Evolutionary conservation across 2,329 filamentous ascomycete species (phyloP), one percentile per base, ranked within the genome.

Genomic region (Ramularia endophylla): DNA sequence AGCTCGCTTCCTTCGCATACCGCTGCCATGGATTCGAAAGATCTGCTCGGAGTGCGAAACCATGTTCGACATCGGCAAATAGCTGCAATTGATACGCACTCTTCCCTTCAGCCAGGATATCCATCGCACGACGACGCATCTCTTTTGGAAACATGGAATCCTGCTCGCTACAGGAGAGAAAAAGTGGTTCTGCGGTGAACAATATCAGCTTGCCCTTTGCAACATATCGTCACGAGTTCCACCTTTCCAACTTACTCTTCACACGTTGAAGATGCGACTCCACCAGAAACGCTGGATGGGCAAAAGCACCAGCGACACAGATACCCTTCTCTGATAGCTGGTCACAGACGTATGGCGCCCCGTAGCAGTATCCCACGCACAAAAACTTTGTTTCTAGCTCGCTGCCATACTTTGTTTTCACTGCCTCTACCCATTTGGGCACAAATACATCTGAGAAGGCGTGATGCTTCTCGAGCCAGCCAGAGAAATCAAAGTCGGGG

Each of bases 251-350:
- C 36, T 6, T 31, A 31, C 31, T 65, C 64, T 64, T 62, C 4
- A 68, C 28, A 3, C 60, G 55, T 8, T 46, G 44, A 37, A 73
- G 70, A 41, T 73, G 67, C 9, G 32, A 55, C 38, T 74, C 70
- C 35, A 69, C 72, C 32, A 75, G 48, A 44, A 70, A 68, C 1
- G 72, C 66, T 1, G 73, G 73, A 47, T 75, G 72, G 0, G 69
- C 72, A 53, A 75, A 71, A 0, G 71, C 72, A 1, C 72, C 72
- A 1, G 60, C 72, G 2, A 57, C 54, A 4, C 67, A 63, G 0
- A 46, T 54, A 9, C 61, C 59, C 5, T 48, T 51, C 17, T 41
- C 34, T 0, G 68, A 63, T 2, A 74, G 55, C 46, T 67, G 53
- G 29, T 48, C 35, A 38, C 40, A 50, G 19, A 50, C 46, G 44